Conservation (phyloP, 2,329 filamentous ascomycete genomes). For the Xylaria sp. region DNA sequence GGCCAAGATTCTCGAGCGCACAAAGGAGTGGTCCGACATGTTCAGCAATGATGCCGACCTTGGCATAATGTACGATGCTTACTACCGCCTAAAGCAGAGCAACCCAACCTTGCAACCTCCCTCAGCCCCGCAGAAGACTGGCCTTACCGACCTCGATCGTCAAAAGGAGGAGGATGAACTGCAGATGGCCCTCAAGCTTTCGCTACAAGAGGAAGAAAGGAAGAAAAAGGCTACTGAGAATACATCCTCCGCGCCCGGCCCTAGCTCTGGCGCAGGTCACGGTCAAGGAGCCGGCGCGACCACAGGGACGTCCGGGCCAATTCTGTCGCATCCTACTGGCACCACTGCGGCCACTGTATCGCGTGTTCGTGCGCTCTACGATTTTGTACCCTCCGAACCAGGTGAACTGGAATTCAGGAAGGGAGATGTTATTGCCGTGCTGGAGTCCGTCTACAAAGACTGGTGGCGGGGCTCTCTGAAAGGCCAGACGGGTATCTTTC, state of each 20-base stretch:
- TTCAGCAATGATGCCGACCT: slow-evolving; percentile 89
- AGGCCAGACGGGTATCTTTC: slow-evolving; percentile 97
- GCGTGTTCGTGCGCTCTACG: slow-evolving; percentile 89
- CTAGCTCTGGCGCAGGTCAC: slow-evolving; percentile 45
- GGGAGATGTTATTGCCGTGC: slow-evolving; percentile 94
- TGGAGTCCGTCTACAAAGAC: slow-evolving; percentile 98
- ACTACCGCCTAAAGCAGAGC: slow-evolving; percentile 81
- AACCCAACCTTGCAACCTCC: slow-evolving; percentile 92
- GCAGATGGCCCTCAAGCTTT: slow-evolving; percentile 93
- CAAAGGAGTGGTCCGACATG: slow-evolving; percentile 97
- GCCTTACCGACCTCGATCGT: slow-evolving; percentile 88
- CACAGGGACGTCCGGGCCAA: slow-evolving; percentile 54
- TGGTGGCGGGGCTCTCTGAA: slow-evolving; percentile 98
- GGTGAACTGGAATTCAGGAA: slow-evolving; percentile 97
- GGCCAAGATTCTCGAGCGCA: slow-evolving; percentile 94
- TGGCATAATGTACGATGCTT: slow-evolving; percentile 97
- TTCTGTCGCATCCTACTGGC: slow-evolving; percentile 75
- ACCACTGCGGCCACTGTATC: slow-evolving; percentile 97
- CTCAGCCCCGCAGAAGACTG: slow-evolving; percentile 91
- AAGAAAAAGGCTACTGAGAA: slow-evolving; percentile 62
- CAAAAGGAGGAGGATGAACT: slow-evolving; percentile 97
- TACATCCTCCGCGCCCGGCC: slow-evolving; percentile 44
- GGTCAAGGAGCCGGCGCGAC: slow-evolving; percentile 40
- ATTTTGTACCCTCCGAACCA: slow-evolving; percentile 92
- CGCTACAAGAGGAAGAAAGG: slow-evolving; percentile 84